Base-by-base conservation (phyloP, 164 flowering plant genomes). In the Magnolia officinalis region DNA sequence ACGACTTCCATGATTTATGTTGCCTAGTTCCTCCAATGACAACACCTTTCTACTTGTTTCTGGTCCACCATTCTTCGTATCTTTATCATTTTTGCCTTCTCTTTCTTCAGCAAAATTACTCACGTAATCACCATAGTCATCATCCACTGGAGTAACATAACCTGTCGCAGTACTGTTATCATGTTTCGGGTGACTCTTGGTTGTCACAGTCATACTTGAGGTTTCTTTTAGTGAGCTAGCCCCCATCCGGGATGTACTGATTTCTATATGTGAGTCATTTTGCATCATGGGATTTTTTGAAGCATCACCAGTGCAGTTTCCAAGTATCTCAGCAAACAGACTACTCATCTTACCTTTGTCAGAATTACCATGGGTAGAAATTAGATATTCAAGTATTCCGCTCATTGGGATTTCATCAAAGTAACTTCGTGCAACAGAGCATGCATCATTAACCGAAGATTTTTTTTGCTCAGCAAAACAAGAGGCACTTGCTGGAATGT, bases 351-450 rank as follows among this genome's bases (percentile, higher is more conserved):
- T 14, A 67, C 13, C 71, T 4, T 31, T 31, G 6, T 26, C 50
- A 67, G 71, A 67, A 67, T 18, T 67, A 16, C 71, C 71, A 67
- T 31, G 71, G 45, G 50, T 26, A 31, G 71, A 67, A 31, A 67
- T 67, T 31, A 67, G 19, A 67, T 18, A 67, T 24, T 67, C 71
- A 8, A 67, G 45, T 31, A 26, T 18, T 67, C 49, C 29, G 11
- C 20, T 67, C 31, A 31, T 29, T 67, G 71, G 71, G 49, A 67
- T 11, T 65, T 65, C 37, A 65, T 65, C 68, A 8, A 65, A 65
- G 29, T 26, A 65, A 65, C 24, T 23, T 23, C 0, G 68, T 18
- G 50, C 45, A 67, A 24, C 49, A 31, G 19, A 24, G 16, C 45
- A 14, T 29, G 71, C 71, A 67, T 8, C 6, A 14, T 67, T 19